Conservation (phyloP, 1,139 yeast species). For the Protomyces macrosporus region DNA sequence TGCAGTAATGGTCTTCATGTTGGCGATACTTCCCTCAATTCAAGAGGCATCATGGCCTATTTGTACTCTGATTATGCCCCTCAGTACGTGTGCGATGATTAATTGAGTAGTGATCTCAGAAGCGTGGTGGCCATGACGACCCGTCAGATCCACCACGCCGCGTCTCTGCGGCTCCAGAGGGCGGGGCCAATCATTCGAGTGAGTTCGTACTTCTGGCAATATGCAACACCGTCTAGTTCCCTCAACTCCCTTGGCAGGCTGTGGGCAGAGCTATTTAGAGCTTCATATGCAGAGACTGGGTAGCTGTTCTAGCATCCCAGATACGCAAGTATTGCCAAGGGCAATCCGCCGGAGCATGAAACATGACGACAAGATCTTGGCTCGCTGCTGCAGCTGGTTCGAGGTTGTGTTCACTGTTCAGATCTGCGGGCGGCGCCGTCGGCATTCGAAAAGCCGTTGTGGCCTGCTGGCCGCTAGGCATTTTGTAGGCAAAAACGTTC, state of each 20-base stretch:
- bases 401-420: neutral
- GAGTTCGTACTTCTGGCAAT: neutral
- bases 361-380: neutral
- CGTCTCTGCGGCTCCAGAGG: neutral
- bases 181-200: neutral
- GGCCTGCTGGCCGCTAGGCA: too few species aligned
- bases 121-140: neutral
- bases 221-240: neutral
- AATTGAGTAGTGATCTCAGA: too few species aligned
- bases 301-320: too few species aligned
- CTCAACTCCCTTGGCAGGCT: neutral
- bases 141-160: neutral
- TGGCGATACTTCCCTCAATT: neutral
- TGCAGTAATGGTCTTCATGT: constrained; percentile 25
- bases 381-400: neutral
- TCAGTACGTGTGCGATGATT: too few species aligned
- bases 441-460: too few species aligned
- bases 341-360: neutral
- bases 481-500: too few species aligned
- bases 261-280: neutral
- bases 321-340: too few species aligned
- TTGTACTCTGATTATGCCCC: neutral
- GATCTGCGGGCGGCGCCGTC: too few species aligned
- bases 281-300: neutral
- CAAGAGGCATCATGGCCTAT: neutral